Percentiles rank a stretch among this genome's conserved stretches.
Evolutionary conservation across 2,329 filamentous ascomycete species (phyloP).

Genomic region (Sporothrix phasma): DNA sequence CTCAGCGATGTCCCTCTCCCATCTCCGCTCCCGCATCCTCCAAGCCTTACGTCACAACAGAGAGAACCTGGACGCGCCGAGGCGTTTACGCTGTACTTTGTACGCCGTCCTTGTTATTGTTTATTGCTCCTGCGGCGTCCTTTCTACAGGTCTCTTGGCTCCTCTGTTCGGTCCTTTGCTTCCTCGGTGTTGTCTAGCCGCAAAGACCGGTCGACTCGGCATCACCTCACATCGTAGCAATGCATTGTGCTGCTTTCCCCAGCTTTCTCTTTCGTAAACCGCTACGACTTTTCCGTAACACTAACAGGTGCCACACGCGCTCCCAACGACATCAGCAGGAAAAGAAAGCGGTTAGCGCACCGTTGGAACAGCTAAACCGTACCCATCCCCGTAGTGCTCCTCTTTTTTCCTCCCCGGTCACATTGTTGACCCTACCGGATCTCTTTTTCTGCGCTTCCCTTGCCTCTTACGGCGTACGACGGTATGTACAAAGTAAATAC

Average conservation of each 20-base stretch:
- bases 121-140: not conserved
- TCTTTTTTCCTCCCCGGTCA: not conserved
- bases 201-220: not conserved
- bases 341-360: not conserved
- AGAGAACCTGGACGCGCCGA: not conserved
- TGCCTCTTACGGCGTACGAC: too few relatives aligned
- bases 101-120: not conserved
- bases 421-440: not conserved
- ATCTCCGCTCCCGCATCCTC: not conserved
- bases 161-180: not conserved
- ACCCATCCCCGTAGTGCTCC: not conserved
- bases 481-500: too few relatives aligned
- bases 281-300: conserved; percentile 9
- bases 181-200: not conserved
- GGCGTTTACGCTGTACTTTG: not conserved
- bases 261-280: conserved; percentile 11
- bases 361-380: not conserved
- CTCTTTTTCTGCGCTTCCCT: not conserved
- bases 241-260: not conserved
- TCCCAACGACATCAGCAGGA: not conserved
- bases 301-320: not conserved
- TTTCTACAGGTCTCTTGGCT: not conserved
- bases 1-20: not conserved
- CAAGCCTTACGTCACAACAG: not conserved
- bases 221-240: not conserved